Percentiles rank a stretch among this genome's conserved stretches.
Evolutionary conservation across 768 basidiomycete species (phyloP).

Genomic region (Tylopilus intermedius): DNA sequence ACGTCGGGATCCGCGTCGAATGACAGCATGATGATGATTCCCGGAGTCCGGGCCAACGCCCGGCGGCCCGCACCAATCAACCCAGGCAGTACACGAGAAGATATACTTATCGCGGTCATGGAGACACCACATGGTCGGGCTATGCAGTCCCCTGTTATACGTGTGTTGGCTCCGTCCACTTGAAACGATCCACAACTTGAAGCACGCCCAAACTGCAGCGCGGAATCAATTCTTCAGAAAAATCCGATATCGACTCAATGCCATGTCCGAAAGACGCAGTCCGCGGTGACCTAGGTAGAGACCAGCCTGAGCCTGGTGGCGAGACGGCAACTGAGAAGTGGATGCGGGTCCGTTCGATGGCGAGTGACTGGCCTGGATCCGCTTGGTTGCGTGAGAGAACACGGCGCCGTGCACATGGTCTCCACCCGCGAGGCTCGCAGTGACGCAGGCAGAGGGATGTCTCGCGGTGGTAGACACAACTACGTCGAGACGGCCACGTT

Average conservation of each 20-base stretch:
- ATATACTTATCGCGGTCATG: background rate
- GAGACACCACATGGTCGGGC: constrained; percentile 1
- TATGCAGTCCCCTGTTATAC: background rate
- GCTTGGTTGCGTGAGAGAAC: background rate
- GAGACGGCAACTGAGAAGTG: constrained; percentile 1
- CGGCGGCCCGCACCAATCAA: background rate
- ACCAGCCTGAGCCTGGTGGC: background rate
- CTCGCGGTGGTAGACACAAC: no score
- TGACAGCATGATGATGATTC: background rate
- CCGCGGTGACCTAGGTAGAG: background rate
- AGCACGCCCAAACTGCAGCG: background rate
- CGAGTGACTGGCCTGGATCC: no score
- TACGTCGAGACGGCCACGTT: background rate
- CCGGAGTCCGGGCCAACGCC: background rate
- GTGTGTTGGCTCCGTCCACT: background rate
- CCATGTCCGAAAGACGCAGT: background rate
- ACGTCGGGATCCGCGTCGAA: background rate
- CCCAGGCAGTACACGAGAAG: background rate
- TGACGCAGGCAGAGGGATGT: no score
- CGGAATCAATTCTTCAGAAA: background rate
- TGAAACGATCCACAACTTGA: constrained; percentile 12
- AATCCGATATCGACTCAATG: background rate
- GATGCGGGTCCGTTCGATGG: background rate
- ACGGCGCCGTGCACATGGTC: background rate
- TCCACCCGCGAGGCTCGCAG: background rate